Base-by-base conservation (phyloP, 495 filamentous ascomycete genomes). In the Chaetomidium leptoderma region DNA sequence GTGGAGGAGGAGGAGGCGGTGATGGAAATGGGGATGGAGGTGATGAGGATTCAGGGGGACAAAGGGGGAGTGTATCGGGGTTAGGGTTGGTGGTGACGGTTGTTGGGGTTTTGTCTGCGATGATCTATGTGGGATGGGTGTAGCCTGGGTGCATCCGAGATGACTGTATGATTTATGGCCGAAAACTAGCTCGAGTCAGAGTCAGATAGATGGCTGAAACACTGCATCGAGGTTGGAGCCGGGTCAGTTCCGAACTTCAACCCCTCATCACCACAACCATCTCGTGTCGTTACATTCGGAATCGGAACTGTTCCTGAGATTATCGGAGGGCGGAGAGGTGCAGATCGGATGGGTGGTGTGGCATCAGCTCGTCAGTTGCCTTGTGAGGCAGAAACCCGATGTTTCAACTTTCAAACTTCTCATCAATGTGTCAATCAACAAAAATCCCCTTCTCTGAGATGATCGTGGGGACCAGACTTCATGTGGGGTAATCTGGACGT, bases 31-130 rank as follows among this genome's bases (percentile, higher is more conserved):
- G 33, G 11, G 35, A 37, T 5, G 48, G 32, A 3, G 46, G 29
- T 26, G 58, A 27, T 14, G 35, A 54, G 16, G 54, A 52, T 27
- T 57, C 37, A 19, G 46, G 47, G 27, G 26, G 4, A 17, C 48
- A 27, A 42, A 29, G 16, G 17, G 21, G 33, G 13, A 26, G 5
- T 9, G 21, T 48, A 17, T 19, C 42, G 16, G 44, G 35, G 43
- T 27, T 60, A 35, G 45, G 36, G 27, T 46, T 60, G 51, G 35
- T 35, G 2, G 26, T 56, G 19, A 27, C 16, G 17, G 23, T 17
- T 3, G 1, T 50, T 4, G 19, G 11, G 9, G n/a, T 37, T 35
- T 7, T 17, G 13, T n/a, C 4, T 36, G 49, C 6, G 11, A 2
- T 39, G 23, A 27, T 52, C 33, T 40, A 39, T 21, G 35, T 37